Evolutionary conservation across 257 asterid species (phyloP).

Genomic region (Misopates orontium): DNA sequence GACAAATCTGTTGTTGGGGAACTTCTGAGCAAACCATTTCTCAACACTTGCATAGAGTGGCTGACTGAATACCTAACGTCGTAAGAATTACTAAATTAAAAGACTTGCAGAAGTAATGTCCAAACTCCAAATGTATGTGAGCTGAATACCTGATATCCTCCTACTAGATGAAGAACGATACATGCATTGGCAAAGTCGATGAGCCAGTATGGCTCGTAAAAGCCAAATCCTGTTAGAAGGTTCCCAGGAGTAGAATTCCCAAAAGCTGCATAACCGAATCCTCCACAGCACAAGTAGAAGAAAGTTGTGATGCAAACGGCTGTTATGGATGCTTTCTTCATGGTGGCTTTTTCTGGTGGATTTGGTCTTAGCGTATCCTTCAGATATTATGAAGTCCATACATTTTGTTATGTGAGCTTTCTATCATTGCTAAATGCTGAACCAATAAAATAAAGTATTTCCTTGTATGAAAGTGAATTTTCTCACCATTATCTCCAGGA

Average conservation of each 20-base stretch:
- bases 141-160: conserved; percentile 73
- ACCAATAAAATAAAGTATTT: conserved; percentile 10
- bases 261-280: conserved; percentile 90
- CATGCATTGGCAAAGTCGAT: conserved; percentile 86
- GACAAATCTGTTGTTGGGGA: conserved; percentile 43
- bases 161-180: conserved; percentile 68
- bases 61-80: conserved; percentile 63
- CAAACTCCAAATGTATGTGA: background rate
- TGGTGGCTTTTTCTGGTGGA: conserved; percentile 65
- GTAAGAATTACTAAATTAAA: background rate
- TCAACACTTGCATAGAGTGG: conserved; percentile 65
- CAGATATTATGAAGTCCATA: conserved; percentile 20
- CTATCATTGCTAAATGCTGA: background rate
- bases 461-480: background rate
- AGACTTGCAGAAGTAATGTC: too few species aligned
- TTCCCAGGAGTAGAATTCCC: conserved; percentile 86
- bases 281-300: conserved; percentile 87
- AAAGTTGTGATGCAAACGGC: conserved; percentile 54
- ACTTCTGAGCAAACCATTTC: conserved; percentile 40
- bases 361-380: conserved; percentile 70
- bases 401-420: background rate
- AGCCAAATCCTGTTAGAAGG: conserved; percentile 83
- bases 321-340: conserved; percentile 67
- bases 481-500: conserved; percentile 73
- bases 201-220: conserved; percentile 82